A percentile compares a stretch with the other conserved stretches of the same genome.
Evolutionary conservation across 1,284 basidiomycete species (phyloP).

Genomic region (Amylostereum chailletii): DNA sequence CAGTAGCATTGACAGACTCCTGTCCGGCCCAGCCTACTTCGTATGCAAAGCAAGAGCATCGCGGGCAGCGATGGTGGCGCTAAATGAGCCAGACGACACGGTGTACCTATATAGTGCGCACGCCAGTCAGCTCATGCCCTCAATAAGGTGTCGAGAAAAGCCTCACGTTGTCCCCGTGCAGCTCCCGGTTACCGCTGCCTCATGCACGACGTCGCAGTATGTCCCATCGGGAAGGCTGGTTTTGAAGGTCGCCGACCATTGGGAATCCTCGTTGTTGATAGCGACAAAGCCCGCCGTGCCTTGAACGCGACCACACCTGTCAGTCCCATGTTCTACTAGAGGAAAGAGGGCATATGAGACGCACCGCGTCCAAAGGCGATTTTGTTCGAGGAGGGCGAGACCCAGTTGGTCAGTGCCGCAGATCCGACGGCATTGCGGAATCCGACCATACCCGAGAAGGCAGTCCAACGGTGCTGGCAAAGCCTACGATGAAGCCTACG

Average conservation of each 20-base stretch:
- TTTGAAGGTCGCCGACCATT: conserved; percentile 44
- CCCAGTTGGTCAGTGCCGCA: conserved; percentile 44
- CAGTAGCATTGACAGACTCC: too few relatives aligned
- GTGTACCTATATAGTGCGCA: not conserved
- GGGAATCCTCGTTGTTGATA: conserved; percentile 51
- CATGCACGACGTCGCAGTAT: conserved; percentile 58
- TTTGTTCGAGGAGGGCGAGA: conserved; percentile 42
- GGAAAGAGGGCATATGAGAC: conserved; percentile 3
- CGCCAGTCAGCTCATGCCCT: not conserved
- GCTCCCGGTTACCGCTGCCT: conserved; percentile 25
- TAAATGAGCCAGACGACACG: conserved; percentile 20
- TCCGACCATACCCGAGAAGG: conserved; percentile 52
- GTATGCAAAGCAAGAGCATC: conserved; percentile 2
- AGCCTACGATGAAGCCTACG: conserved; percentile 19
- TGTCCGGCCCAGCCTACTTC: too few relatives aligned
- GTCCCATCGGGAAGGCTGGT: conserved; percentile 45
- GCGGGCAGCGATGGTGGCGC: conserved; percentile 24
- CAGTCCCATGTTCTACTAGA: not conserved
- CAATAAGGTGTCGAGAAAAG: not conserved
- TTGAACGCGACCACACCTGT: conserved; percentile 12
- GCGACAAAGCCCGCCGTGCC: conserved; percentile 48
- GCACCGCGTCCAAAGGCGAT: conserved; percentile 57
- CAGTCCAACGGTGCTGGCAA: conserved; percentile 56
- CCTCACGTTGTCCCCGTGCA: conserved; percentile 46
- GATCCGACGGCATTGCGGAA: conserved; percentile 52